Evolutionary conservation across 208 protist species (phyloP).

Genomic region (Trypanosoma melophagium): DNA sequence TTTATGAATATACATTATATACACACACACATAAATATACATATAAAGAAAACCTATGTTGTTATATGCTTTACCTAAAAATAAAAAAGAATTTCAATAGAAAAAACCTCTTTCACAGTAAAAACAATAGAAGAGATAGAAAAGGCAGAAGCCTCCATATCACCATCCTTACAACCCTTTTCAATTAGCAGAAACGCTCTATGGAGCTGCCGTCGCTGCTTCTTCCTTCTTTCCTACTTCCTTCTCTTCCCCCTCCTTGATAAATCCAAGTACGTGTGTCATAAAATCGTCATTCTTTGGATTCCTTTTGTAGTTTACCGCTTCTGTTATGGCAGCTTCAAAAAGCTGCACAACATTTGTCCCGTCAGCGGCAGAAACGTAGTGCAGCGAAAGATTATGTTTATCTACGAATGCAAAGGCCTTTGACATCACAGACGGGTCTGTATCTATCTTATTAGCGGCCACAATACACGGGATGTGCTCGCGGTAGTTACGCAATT

Average conservation of each 20-base stretch:
- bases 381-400: constrained; percentile 90
- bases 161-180: background rate
- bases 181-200: background rate
- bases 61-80: no score
- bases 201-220: constrained; percentile 4
- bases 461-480: constrained; percentile 93
- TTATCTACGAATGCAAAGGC: constrained; percentile 94
- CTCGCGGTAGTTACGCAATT: constrained; percentile 89
- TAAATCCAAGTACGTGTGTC: constrained; percentile 75
- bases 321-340: constrained; percentile 74
- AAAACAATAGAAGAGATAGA: constrained; percentile 20
- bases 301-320: constrained; percentile 85
- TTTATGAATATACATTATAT: no score
- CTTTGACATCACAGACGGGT: constrained; percentile 80
- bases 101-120: background rate
- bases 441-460: constrained; percentile 95
- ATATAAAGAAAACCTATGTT: no score
- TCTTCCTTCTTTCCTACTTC: constrained; percentile 32
- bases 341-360: constrained; percentile 94
- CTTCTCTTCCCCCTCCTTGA: constrained; percentile 43
- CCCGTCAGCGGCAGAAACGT: constrained; percentile 93
- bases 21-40: no score
- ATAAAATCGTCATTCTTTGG: constrained; percentile 87
- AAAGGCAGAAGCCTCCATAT: constrained; percentile 15
- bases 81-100: constrained; percentile 14